Evolutionary conservation across 73 alveolate genomes (phyloP).

Genomic region (Symbiodinium pilosum): DNA sequence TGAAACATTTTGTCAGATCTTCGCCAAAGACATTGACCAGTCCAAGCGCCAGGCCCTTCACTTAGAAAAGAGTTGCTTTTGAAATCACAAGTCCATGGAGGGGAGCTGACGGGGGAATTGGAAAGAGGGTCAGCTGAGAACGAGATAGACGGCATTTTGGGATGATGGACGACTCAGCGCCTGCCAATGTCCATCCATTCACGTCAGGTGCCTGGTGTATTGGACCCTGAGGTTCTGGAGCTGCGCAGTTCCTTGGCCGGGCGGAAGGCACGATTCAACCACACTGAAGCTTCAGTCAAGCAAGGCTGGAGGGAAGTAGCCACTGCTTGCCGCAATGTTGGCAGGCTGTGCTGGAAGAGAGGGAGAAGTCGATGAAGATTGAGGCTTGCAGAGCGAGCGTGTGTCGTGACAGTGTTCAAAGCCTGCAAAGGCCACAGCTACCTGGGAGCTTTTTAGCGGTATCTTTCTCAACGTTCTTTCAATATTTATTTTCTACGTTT

Average conservation of each 20-base stretch:
- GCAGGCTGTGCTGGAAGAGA: slow-evolving; percentile 62
- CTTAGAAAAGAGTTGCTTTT: neutral
- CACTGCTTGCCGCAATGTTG: no score
- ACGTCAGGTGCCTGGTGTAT: no score
- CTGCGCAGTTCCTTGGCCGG: neutral
- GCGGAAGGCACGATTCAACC: neutral
- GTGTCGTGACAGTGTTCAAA: neutral
- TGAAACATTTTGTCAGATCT: slow-evolving; percentile 43
- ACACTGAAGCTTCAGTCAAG: no score
- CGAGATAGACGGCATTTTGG: neutral
- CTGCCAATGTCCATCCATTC: no score
- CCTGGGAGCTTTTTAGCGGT: no score
- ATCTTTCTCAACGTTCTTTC: no score
- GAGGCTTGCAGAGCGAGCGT: slow-evolving; percentile 13
- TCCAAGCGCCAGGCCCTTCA: slow-evolving; percentile 80
- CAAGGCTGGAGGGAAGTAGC: no score
- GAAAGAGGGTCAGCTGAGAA: neutral
- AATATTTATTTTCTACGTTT: no score
- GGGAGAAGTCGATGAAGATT: neutral
- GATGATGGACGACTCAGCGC: no score
- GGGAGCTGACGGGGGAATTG: neutral
- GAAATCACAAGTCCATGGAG: neutral
- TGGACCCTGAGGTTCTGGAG: slow-evolving; percentile 3
- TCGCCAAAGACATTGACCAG: slow-evolving; percentile 84
- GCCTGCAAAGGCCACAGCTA: neutral